Evolutionary conservation across 2,329 filamentous ascomycete species (phyloP), one percentile per base, ranked within the genome.

Genomic region (Ophiognomonia clavigignenti-juglandacearum): DNA sequence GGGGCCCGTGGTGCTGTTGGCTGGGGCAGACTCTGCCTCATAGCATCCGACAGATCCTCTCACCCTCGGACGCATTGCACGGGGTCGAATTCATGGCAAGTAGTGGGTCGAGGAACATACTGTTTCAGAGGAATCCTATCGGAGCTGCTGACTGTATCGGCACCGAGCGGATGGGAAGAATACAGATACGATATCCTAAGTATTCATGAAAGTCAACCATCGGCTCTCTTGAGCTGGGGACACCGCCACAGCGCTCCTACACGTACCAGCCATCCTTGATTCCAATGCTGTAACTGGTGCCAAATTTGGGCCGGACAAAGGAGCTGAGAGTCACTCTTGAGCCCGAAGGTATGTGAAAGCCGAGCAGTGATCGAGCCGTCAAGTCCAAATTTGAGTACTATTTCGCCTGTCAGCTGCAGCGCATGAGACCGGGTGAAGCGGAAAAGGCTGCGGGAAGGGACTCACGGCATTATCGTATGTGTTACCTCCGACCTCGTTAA

Each of bases 211-310:
- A 10, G n/a, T 10, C 10, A 31, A 10, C 13, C 10, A 10, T 6
- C 10, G 5, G 29, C 5, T 10, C 29, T 10, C 5, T 5, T 31
- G 26, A 31, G n/a, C 10, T 31, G n/a, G 29, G 10, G 5, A 4
- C 29, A 31, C 10, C 29, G 10, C 13, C 10, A n/a, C 11, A 13
- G 29, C 26, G 29, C n/a, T 10, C 29, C n/a, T 16, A 34, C 13
- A 26, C 24, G 24, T 26, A 26, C n/a, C 90, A 96, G 63, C 93
- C 93, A 69, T 97, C 92, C 43, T 98, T 91, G 29, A 95, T 77
- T 50, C 92, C 93, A 14, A 95, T 79, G 35, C 85, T 95, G 67
- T 98, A 98, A 31, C 90, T 92, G 14, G 91, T 95, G 20, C 91
- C 92, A 59, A 97, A 96, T 65, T 96, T 89, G 8, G 89, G 85